These are phyloP conservation scores for Fusarium sp. DNA, from an alignment of 2,329 filamentous ascomycete species.

Conservation along the genomic window DNA sequence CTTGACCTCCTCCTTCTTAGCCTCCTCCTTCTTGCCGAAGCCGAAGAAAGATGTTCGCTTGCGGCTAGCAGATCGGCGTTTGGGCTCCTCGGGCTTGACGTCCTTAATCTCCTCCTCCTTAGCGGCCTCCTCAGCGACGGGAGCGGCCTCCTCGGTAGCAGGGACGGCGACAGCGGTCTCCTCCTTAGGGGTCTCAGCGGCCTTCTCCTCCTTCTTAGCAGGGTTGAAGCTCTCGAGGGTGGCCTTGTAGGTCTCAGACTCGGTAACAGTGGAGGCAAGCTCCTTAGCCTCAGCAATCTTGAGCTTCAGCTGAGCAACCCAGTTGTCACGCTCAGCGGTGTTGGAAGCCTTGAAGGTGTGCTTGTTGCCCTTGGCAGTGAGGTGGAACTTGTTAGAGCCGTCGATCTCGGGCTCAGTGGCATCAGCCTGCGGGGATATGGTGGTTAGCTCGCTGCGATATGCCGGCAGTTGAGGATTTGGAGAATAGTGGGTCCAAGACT, in stretches of 20 bases:
- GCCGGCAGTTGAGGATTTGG: conserved; percentile 32
- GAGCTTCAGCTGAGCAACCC: conserved; percentile 85
- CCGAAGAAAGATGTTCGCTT: conserved; percentile 75
- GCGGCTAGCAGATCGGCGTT: conserved; percentile 71
- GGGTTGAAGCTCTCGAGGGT: conserved; percentile 77
- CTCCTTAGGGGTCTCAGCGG: conserved; percentile 51
- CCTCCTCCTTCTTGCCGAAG: conserved; percentile 66
- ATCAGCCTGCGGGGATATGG: conserved; percentile 59
- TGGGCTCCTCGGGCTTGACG: conserved; percentile 67
- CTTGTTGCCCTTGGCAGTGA: conserved; percentile 88
- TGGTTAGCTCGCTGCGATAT: conserved; percentile 22
- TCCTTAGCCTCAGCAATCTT: conserved; percentile 89
- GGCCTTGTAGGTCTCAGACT: conserved; percentile 89
- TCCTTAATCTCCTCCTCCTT: conserved; percentile 55
- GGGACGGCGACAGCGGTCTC: conserved; percentile 45
- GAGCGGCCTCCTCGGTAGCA: conserved; percentile 41
- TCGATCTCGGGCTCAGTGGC: conserved; percentile 78
- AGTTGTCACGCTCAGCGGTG: conserved; percentile 86
- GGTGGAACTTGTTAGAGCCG: conserved; percentile 83
- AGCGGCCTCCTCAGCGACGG: conserved; percentile 49
- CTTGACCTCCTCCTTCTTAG: conserved; percentile 58
- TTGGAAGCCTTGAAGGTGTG: conserved; percentile 88
- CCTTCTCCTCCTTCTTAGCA: conserved; percentile 58
- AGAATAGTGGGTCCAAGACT: conserved; percentile 50
- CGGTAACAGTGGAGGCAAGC: conserved; percentile 75